Percentiles rank a stretch among this genome's conserved stretches.
phyloP scores from a whole-genome alignment of 2,329 filamentous ascomycete genomes.

The Hypoxylon sp. region DNA sequence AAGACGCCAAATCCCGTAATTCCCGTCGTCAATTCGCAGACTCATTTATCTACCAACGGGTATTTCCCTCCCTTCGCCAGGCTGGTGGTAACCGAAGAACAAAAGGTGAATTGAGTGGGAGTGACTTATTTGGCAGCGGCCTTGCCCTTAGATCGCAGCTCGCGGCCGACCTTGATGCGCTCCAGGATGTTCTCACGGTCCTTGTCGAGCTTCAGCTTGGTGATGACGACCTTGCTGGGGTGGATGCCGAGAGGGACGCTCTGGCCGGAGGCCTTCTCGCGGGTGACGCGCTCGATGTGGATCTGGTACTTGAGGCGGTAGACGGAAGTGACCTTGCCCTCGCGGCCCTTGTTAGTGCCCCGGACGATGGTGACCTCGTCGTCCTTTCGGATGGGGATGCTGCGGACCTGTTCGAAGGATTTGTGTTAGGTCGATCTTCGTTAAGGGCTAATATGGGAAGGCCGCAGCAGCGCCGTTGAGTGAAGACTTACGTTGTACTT shows the following conservation, averaged over 20 bases:
- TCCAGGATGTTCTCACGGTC: constrained; percentile 91
- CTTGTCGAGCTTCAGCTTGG: constrained; percentile 98
- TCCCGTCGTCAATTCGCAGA: constrained; percentile 17
- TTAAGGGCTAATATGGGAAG: background rate
- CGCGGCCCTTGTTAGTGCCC: constrained; percentile 95
- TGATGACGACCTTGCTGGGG: constrained; percentile 97
- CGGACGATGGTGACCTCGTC: constrained; percentile 95
- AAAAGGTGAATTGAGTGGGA: constrained; percentile 15
- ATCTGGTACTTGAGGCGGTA: constrained; percentile 99
- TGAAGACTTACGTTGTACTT: constrained; percentile 90
- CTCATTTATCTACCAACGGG: constrained; percentile 31
- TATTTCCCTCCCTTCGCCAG: constrained; percentile 29
- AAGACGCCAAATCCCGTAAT: constrained; percentile 41
- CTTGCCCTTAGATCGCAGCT: constrained; percentile 81
- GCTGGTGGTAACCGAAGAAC: constrained; percentile 26
- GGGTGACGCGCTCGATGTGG: constrained; percentile 95
- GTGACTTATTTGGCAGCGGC: constrained; percentile 66
- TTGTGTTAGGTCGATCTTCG: constrained; percentile 20
- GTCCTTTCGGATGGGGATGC: constrained; percentile 97
- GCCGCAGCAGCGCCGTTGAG: no score
- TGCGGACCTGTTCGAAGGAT: constrained; percentile 78
- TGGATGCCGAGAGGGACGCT: constrained; percentile 94
- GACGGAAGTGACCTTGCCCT: constrained; percentile 98
- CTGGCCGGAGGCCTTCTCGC: constrained; percentile 98
- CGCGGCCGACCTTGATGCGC: constrained; percentile 85